These are phyloP conservation scores for Salvia splendens DNA, from an alignment of 257 asterid genomes.

Conservation along the genomic window DNA sequence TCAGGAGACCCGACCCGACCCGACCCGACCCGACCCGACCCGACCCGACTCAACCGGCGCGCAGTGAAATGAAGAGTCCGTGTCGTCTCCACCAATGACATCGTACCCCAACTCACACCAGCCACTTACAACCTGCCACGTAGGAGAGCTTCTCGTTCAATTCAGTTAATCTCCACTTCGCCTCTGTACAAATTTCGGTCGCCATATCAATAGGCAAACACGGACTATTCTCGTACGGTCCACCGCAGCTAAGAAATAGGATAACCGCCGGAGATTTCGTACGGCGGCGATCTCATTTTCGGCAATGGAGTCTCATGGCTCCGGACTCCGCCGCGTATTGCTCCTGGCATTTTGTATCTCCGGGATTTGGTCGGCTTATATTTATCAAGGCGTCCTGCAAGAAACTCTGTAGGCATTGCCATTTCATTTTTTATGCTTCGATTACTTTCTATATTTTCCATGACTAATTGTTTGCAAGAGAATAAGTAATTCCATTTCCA, in stretches of 20 bases:
- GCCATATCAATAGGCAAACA: slow-evolving; percentile 19
- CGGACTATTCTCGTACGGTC: slow-evolving; percentile 4
- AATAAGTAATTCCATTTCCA: background rate
- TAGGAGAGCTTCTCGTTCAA: slow-evolving; percentile 38
- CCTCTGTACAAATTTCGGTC: slow-evolving; percentile 21
- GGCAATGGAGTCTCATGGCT: slow-evolving; percentile 69
- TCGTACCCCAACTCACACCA: slow-evolving; percentile 1
- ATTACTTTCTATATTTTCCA: background rate
- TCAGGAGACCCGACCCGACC: no score
- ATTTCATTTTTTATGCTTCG: background rate
- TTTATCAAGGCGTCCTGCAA: slow-evolving; percentile 93
- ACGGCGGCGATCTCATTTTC: slow-evolving; percentile 53
- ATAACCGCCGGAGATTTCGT: slow-evolving; percentile 20
- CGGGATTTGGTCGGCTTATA: slow-evolving; percentile 97
- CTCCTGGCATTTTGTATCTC: slow-evolving; percentile 77
- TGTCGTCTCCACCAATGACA: slow-evolving; percentile 64
- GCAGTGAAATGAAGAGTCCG: slow-evolving; percentile 16
- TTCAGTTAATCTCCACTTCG: slow-evolving; percentile 20
- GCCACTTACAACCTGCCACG: slow-evolving; percentile 55
- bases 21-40: no score
- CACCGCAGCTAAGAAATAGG: slow-evolving; percentile 8
- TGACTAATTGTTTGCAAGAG: background rate
- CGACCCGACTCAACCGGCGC: no score
- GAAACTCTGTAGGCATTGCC: slow-evolving; percentile 66
- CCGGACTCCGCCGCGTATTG: slow-evolving; percentile 82